Conservation (phyloP, 2,329 filamentous ascomycete genomes). For the Ilyonectria robusta region DNA sequence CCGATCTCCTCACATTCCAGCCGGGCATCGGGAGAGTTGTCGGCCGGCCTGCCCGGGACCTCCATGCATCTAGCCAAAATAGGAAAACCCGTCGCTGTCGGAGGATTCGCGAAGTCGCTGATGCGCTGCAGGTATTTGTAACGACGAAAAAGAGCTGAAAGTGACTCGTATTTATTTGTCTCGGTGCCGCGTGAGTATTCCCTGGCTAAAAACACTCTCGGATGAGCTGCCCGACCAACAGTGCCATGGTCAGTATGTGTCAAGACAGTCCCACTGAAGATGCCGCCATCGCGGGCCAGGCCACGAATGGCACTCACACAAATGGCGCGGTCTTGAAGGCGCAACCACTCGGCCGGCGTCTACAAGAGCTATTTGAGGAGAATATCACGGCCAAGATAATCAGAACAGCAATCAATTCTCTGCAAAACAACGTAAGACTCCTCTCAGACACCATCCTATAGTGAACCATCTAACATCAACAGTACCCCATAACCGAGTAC, state of each 20-base stretch:
- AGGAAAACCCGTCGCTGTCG: constrained; percentile 2
- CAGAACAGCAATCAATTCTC: constrained; percentile 25
- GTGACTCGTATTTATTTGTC: constrained; percentile 15
- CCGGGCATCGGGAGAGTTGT: constrained; percentile 21
- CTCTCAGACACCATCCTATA: accelerated
- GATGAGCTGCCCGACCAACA: not conserved
- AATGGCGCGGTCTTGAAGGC: not conserved
- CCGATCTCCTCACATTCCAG: not conserved
- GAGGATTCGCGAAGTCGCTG: not conserved
- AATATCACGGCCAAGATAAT: constrained; percentile 41
- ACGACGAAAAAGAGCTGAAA: not conserved
- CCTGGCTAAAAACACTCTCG: not conserved
- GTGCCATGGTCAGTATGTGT: not conserved
- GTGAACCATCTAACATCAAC: accelerated
- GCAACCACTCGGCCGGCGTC: not conserved
- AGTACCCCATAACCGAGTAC: constrained; percentile 39
- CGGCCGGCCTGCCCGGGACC: constrained; percentile 2
- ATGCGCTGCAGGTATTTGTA: not conserved
- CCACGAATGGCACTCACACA: not conserved
- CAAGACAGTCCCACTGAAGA: not conserved
- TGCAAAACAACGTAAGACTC: constrained; percentile 33
- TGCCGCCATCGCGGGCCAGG: not conserved
- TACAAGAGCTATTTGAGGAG: constrained; percentile 36
- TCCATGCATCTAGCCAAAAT: constrained; percentile 3
- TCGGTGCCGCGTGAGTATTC: not conserved